Evolutionary conservation across 495 filamentous ascomycete genomes (phyloP).

Genomic region (Trichoderma asperelloides): DNA sequence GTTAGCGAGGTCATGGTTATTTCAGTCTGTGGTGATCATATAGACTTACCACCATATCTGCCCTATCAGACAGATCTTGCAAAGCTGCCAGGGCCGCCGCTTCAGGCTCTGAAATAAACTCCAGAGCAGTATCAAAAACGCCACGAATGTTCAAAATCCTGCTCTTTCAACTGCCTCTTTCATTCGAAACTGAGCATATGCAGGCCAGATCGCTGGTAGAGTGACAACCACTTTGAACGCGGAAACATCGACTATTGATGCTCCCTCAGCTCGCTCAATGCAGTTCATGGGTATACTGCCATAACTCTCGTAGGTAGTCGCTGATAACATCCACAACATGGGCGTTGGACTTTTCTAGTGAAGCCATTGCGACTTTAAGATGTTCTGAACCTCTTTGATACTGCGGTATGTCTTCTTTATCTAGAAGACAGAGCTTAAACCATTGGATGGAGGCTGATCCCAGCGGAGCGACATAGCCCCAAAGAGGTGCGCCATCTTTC

Average conservation of each 20-base stretch:
- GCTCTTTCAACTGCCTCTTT: slow-evolving; percentile 13
- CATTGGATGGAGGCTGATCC: slow-evolving; percentile 17
- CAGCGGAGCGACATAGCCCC: slow-evolving; percentile 19
- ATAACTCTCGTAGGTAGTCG: slow-evolving; percentile 20
- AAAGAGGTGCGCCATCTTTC: slow-evolving; percentile 6
- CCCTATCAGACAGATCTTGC: slow-evolving; percentile 11
- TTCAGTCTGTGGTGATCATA: neutral
- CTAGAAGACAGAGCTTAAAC: slow-evolving; percentile 27
- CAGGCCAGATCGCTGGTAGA: slow-evolving; percentile 23
- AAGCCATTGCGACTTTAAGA: slow-evolving; percentile 11
- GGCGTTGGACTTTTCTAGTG: slow-evolving; percentile 12
- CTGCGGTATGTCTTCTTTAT: slow-evolving; percentile 16
- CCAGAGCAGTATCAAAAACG: slow-evolving; percentile 11
- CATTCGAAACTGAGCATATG: slow-evolving; percentile 17
- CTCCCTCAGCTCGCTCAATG: slow-evolving; percentile 12
- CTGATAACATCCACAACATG: slow-evolving; percentile 16
- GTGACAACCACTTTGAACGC: slow-evolving; percentile 21
- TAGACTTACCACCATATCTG: slow-evolving; percentile 3
- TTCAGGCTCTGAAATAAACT: slow-evolving; percentile 22
- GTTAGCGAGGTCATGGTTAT: neutral
- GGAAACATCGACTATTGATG: slow-evolving; percentile 6
- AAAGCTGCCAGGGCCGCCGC: slow-evolving; percentile 19
- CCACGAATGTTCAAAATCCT: slow-evolving; percentile 16
- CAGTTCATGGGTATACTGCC: slow-evolving; percentile 14
- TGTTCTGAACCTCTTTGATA: slow-evolving; percentile 11